Base-by-base conservation (phyloP, 805 yeast species). In the Peterozyma xylosa region DNA sequence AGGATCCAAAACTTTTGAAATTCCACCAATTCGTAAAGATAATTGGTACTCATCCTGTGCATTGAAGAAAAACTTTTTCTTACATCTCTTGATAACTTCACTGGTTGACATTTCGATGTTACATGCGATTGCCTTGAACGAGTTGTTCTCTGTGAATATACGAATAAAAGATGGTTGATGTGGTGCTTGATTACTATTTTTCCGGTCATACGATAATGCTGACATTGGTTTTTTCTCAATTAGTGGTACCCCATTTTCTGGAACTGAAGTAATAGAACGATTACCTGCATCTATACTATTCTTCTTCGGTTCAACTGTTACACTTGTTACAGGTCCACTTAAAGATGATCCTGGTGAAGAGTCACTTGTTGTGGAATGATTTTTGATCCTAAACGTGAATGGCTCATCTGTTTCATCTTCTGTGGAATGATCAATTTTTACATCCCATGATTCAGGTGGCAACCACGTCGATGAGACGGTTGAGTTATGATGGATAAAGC, bases 41-140 rank as follows among this genome's bases (percentile, higher is more conserved):
- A 90, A 66, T 54, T 84, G 87, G 59, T 78, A 87, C 51, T 86
- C 90, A 33, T 85, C 82, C 16, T 76, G 76, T 2, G 78, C 66
- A 42, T 80, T 82, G 42, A 85, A 63, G 53, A 85, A 85, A 55
- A 89, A 84, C 61, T 91, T 90, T 47, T 85, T 78, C 50, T 85
- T 86, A 18, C 88, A 74, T 39, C 76, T 72, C 30, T 76, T 78
- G 35, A 91, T 67, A 42, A 93, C 65, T 39, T 88, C 95, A 7
- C 78, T 73, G 0, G 88, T 86, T 0, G 91, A 78, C 1, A 89
- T 84, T 46, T 83, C 86, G 32, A 85, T 71, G 0, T 91, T 78
- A 56, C 95, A 82, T 13, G 89, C 78, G 16, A 91, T 66, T 1
- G 96, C 86, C 33, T 39, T 45, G 2, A 42, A 42, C 4, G 48